A percentile compares a stretch with the other conserved stretches of the same genome.
Conservation (phyloP, 106 monocot genomes). For the Phalaenopsis aphrodite region DNA sequence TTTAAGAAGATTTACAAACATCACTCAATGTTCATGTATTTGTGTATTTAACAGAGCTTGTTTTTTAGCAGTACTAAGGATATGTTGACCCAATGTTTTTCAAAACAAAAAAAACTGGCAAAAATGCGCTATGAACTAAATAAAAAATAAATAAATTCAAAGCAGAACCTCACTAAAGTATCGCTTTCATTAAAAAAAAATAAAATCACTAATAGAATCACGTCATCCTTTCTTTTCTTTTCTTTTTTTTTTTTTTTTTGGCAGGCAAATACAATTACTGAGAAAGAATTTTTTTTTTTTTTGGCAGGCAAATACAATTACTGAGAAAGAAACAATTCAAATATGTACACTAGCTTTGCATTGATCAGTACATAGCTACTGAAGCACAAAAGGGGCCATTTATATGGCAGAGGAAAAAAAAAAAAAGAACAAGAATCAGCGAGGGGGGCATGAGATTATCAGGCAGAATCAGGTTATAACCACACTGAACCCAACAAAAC, state of each 20-base stretch:
- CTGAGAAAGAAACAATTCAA: neutral
- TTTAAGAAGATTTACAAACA: too few species aligned
- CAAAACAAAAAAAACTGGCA: too few species aligned
- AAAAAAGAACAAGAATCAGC: slow-evolving; percentile 18
- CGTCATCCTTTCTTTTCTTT: neutral
- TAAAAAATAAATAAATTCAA: neutral
- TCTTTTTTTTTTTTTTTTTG: neutral
- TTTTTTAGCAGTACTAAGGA: too few species aligned
- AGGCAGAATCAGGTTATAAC: neutral
- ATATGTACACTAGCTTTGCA: neutral
- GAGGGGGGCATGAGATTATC: neutral
- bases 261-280: neutral
- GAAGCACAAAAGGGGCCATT: neutral
- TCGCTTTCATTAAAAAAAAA: neutral
- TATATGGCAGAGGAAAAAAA: neutral
- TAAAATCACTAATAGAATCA: neutral
- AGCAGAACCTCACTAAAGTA: neutral
- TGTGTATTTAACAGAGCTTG: too few species aligned
- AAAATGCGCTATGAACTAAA: too few species aligned
- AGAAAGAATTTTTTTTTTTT: neutral
- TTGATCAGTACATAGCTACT: neutral
- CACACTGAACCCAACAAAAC: neutral
- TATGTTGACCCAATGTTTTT: too few species aligned
- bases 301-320: neutral
- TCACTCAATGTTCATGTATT: too few species aligned